Evolutionary conservation across 208 protist genomes (phyloP).

Genomic region (Acanthamoeba healyi): DNA sequence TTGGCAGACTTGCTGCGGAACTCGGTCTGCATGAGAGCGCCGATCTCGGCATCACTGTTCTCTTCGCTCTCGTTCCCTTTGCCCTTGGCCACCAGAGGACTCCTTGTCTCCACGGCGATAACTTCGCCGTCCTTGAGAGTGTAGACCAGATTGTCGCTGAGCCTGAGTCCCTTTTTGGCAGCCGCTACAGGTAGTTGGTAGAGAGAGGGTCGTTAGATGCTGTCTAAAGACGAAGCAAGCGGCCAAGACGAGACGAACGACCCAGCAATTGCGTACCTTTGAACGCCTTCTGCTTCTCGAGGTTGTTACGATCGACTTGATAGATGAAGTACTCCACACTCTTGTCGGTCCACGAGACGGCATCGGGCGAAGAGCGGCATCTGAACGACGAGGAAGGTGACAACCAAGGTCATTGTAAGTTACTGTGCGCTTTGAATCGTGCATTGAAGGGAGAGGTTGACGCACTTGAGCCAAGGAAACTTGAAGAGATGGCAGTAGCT

Average conservation of each 20-base stretch:
- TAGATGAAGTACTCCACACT: conserved; percentile 41
- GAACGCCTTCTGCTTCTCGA: background rate
- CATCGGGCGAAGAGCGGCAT: conserved; percentile 12
- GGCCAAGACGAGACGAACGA: too few relatives aligned
- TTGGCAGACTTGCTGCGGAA: background rate
- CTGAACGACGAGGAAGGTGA: background rate
- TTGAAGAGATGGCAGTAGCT: conserved; percentile 42
- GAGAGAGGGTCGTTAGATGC: background rate
- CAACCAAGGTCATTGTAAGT: background rate
- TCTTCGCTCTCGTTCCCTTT: conserved; percentile 1
- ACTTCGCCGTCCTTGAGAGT: background rate
- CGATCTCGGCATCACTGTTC: background rate
- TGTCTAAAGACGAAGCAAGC: background rate
- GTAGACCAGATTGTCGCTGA: background rate
- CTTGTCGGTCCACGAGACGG: conserved; percentile 52
- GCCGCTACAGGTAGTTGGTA: background rate
- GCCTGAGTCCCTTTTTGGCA: background rate
- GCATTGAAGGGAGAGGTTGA: background rate
- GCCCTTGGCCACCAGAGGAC: background rate
- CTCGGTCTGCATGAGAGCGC: background rate
- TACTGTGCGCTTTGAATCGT: too few relatives aligned
- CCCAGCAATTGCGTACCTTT: background rate
- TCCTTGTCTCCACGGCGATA: background rate
- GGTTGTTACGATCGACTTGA: conserved; percentile 32
- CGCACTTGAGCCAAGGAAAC: conserved; percentile 51